A percentile compares a stretch with the other conserved stretches of the same genome.
phyloP scores from a whole-genome alignment of 768 basidiomycete genomes.

The Gyrodon lividus region DNA sequence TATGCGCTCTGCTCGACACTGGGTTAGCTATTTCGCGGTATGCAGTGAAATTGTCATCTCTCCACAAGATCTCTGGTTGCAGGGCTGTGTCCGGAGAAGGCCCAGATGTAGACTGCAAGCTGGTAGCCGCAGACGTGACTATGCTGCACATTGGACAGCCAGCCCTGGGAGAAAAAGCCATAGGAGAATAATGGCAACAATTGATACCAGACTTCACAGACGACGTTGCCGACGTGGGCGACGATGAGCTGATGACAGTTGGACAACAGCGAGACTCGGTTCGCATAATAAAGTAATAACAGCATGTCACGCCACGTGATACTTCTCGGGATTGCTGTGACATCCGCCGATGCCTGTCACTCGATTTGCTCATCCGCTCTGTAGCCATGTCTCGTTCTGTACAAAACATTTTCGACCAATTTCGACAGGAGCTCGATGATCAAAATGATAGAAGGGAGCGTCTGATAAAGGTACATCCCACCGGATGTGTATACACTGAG shows the following conservation, averaged over 20 bases:
- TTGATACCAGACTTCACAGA: neutral
- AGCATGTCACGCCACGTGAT: conserved; percentile 4
- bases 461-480: conserved; percentile 73
- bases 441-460: conserved; percentile 87
- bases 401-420: conserved; percentile 49
- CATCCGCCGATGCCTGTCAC: neutral
- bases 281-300: neutral
- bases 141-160: conserved; percentile 81
- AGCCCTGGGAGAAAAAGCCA: conserved; percentile 59
- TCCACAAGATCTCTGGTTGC: conserved; percentile 66
- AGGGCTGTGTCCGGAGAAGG: conserved; percentile 45
- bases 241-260: neutral
- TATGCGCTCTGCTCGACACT: conserved; percentile 70
- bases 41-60: conserved; percentile 73
- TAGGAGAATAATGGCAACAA: conserved; percentile 18
- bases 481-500: conserved; percentile 8
- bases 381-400: conserved; percentile 6
- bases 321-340: neutral
- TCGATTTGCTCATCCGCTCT: neutral
- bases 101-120: conserved; percentile 18
- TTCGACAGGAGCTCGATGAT: conserved; percentile 74
- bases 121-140: conserved; percentile 46
- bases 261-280: neutral
- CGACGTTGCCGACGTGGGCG: conserved; percentile 10
- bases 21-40: conserved; percentile 71